These are phyloP conservation scores for Agrocybe praecox DNA, from an alignment of 768 basidiomycete genomes.

Conservation along the genomic window DNA sequence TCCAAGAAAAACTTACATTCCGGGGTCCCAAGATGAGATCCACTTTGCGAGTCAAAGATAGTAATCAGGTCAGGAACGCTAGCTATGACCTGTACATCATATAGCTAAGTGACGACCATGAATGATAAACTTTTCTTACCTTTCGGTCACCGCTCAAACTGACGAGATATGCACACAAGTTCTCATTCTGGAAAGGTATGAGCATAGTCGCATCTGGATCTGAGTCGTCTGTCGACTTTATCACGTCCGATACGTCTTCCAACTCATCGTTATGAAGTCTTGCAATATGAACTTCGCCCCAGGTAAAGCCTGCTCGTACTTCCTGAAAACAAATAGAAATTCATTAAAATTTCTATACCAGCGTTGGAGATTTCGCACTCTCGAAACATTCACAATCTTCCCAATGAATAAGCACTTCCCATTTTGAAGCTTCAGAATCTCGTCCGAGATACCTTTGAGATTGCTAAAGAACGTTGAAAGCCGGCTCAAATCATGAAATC, in stretches of 20 bases:
- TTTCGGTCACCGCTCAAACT: conserved; percentile 26
- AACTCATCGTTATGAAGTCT: conserved; percentile 30
- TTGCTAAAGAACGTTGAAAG: conserved; percentile 19
- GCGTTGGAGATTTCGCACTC: conserved; percentile 14
- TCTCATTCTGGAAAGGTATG: conserved; percentile 69
- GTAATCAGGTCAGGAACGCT: conserved; percentile 69
- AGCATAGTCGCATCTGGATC: conserved; percentile 28
- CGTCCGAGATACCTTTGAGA: conserved; percentile 24
- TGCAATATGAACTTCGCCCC: conserved; percentile 34
- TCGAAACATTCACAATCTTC: conserved; percentile 56
- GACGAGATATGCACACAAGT: conserved; percentile 50
- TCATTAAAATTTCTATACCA: neutral
- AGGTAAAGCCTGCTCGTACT: conserved; percentile 37
- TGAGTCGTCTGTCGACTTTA: neutral
- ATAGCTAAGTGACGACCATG: too few relatives aligned
- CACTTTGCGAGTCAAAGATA: conserved; percentile 64
- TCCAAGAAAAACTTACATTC: conserved; percentile 31
- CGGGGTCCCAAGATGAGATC: conserved; percentile 62
- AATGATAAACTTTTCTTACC: conserved; percentile 14
- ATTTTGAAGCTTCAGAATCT: conserved; percentile 31
- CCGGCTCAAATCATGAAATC: neutral
- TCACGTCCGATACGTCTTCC: conserved; percentile 16
- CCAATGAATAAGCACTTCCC: conserved; percentile 51
- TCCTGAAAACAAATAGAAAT: conserved; percentile 22
- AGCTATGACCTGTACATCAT: conserved; percentile 40